These are phyloP conservation scores for Beauveria pseudobassiana DNA, from an alignment of 2,329 filamentous ascomycete species.

Conservation along the genomic window DNA sequence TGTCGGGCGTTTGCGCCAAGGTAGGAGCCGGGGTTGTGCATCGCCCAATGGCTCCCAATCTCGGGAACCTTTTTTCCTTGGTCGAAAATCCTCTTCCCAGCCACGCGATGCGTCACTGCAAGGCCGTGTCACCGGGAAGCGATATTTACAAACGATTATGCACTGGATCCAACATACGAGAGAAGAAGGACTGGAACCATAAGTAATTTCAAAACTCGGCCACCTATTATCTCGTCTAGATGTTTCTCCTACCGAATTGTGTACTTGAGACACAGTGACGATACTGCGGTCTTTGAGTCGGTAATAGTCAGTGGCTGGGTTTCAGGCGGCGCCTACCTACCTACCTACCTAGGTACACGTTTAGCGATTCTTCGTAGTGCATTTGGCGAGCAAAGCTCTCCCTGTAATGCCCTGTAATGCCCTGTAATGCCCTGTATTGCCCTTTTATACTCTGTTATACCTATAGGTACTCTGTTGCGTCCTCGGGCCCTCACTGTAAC, in stretches of 20 bases:
- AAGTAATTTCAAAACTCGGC: neutral
- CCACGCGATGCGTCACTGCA: neutral
- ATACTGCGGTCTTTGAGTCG: neutral
- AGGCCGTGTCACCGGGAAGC: neutral
- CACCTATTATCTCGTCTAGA: neutral
- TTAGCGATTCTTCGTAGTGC: neutral
- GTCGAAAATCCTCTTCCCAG: neutral
- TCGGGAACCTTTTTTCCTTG: neutral
- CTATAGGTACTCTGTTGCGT: neutral
- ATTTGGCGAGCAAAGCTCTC: neutral
- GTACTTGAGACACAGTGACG: neutral
- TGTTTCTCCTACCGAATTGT: neutral
- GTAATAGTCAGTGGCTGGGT: neutral
- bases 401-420: neutral
- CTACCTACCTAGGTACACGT: neutral
- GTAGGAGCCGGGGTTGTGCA: neutral
- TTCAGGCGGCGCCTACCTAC: neutral
- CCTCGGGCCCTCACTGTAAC: no score
- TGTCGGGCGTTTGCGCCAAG: neutral
- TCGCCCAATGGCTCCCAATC: neutral
- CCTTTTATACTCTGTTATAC: neutral
- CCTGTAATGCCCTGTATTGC: neutral
- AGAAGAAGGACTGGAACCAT: neutral
- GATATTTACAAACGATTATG: neutral
- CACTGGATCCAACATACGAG: neutral